phyloP scores from a whole-genome alignment of 2,329 filamentous ascomycete species.

The Tolypocladium endophyticum region DNA sequence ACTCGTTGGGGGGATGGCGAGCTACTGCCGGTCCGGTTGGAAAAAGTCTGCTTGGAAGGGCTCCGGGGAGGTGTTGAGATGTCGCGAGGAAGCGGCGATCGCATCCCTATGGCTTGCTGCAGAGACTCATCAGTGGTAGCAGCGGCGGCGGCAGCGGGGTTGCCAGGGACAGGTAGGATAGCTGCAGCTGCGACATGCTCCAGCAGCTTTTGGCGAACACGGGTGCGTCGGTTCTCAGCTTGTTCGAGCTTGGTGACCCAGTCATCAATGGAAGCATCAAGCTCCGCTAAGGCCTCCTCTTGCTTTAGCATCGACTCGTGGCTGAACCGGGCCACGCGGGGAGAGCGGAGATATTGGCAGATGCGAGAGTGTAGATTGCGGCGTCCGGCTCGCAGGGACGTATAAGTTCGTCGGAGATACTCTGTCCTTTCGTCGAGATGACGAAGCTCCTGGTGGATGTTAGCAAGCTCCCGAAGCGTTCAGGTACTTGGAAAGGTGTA shows the following conservation, averaged over 20 bases:
- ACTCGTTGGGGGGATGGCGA: slow-evolving; percentile 41
- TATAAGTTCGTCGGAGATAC: slow-evolving; percentile 68
- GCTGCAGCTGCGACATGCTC: slow-evolving; percentile 70
- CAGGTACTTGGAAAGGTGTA: background rate
- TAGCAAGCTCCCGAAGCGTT: background rate
- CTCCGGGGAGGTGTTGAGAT: slow-evolving; percentile 37
- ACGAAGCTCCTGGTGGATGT: slow-evolving; percentile 51
- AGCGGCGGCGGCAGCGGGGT: slow-evolving; percentile 10
- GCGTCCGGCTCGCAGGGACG: slow-evolving; percentile 62
- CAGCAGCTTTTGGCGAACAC: slow-evolving; percentile 68
- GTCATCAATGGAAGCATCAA: slow-evolving; percentile 70
- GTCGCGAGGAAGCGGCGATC: slow-evolving; percentile 26
- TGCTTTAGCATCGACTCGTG: slow-evolving; percentile 68
- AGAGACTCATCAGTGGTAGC: slow-evolving; percentile 24
- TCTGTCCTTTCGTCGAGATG: slow-evolving; percentile 69
- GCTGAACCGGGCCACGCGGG: slow-evolving; percentile 60
- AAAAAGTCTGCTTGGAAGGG: slow-evolving; percentile 4
- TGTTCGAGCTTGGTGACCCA: slow-evolving; percentile 73
- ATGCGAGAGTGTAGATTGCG: slow-evolving; percentile 69
- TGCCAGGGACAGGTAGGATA: slow-evolving; percentile 31
- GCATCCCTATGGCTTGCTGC: slow-evolving; percentile 30
- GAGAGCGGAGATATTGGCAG: slow-evolving; percentile 65
- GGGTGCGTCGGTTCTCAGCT: slow-evolving; percentile 65
- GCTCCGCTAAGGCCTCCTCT: slow-evolving; percentile 66
- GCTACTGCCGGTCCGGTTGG: slow-evolving; percentile 22